These are phyloP conservation scores for Cyberlindnera americana DNA, from an alignment of 805 yeast species.

Conservation along the genomic window DNA sequence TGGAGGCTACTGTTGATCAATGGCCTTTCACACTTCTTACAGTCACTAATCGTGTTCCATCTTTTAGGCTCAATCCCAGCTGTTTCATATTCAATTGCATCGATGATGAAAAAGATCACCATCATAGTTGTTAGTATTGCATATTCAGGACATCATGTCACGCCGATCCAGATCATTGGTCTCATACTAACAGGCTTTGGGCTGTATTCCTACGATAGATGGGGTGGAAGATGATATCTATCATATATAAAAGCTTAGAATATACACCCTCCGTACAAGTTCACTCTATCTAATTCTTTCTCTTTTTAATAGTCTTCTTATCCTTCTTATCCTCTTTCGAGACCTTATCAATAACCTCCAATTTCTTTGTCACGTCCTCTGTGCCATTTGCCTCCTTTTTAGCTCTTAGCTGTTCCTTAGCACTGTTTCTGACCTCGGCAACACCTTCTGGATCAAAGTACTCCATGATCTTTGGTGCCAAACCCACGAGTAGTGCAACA, in stretches of 20 bases:
- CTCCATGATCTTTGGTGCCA: constrained; percentile 36
- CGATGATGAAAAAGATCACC: constrained; percentile 84
- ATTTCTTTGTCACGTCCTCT: constrained; percentile 1
- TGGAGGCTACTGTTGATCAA: constrained; percentile 55
- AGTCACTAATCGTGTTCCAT: constrained; percentile 78
- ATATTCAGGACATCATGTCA: constrained; percentile 49
- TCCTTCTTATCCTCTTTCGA: constrained; percentile 1
- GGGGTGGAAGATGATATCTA: constrained; percentile 39
- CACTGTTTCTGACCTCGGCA: constrained; percentile 30
- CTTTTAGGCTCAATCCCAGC: constrained; percentile 79
- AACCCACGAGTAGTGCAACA: constrained; percentile 24
- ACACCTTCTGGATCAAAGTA: constrained; percentile 40
- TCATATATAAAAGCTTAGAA: not conserved
- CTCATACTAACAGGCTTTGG: constrained; percentile 51
- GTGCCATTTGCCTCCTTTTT: not conserved
- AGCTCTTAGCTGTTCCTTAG: constrained; percentile 4
- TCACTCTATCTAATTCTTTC: constrained; percentile 1
- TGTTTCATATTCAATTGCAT: constrained; percentile 81
- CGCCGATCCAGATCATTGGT: constrained; percentile 45
- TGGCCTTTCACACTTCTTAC: constrained; percentile 75
- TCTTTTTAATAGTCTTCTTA: constrained; percentile 2
- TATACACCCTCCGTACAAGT: too few species aligned
- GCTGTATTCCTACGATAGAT: constrained; percentile 58
- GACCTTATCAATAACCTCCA: constrained; percentile 1
- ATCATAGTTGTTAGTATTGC: constrained; percentile 76